Base-by-base conservation (phyloP, 306 rosid genomes). In the Prinsepia uniflora region DNA sequence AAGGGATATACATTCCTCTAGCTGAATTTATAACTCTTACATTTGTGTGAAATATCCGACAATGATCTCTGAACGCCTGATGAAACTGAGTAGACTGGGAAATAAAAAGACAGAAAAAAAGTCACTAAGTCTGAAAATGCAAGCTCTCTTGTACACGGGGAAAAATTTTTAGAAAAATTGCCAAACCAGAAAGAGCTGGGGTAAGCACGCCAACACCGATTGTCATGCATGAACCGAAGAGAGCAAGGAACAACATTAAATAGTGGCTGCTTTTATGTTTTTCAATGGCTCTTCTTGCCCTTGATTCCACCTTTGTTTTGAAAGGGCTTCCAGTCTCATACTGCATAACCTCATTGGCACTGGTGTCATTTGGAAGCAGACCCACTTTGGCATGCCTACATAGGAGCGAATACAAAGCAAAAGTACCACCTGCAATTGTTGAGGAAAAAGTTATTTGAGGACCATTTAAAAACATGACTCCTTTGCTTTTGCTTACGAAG, bases 361-460 rank as follows among this genome's bases (percentile, higher is more conserved):
- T 86, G 78, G 49, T 86, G 41, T 90, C 95, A 75, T 69, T 74
- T 56, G 97, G 97, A 71, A 90, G 84, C 78, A 90, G 67, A 14
- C 97, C 84, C 52, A 90, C 90, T 78, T 88, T 88, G 49, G 97
- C 90, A 72, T 86, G 90, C 79, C 97, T 88, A 64, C 97, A 90
- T 82, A 90, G 64, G 57, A 90, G 85, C 46, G 95, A 90, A 82
- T 90, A 88, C 71, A 90, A 49, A 74, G 97, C 97, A 76, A 90
- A 82, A 72, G 70, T 88, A 59, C 97, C 97, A 70, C 97, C 95
- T 88, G 61, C 71, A 79, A 61, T 41, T 30, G 36, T 30, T 30
- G 36, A 30, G 36, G 3, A 30, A 30, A 3, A 30, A 30, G 2
- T 30, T 1, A 30, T 30, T 30, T 3, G 4, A 30, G 36, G 36